Conservation (phyloP, 2,329 filamentous ascomycete genomes). For the Curvularia verruculosa region DNA sequence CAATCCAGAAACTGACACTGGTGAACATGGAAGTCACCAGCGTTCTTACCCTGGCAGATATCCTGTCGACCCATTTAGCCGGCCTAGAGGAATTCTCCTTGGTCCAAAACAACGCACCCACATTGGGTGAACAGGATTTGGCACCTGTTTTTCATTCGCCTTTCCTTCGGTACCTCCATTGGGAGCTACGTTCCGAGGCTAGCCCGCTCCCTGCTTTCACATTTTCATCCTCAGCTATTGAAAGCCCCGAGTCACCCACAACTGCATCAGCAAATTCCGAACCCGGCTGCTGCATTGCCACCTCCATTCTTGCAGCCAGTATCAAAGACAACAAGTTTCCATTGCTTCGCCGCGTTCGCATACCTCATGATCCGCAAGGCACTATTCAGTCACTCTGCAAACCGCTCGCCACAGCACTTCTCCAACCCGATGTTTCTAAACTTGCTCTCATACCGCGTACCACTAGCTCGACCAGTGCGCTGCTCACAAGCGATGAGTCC, state of each 20-base stretch:
- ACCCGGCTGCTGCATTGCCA: conserved; percentile 60
- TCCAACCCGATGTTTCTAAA: conserved; percentile 46
- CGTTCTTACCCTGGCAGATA: conserved; percentile 58
- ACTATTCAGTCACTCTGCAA: conserved; percentile 71
- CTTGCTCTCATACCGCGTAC: conserved; percentile 17
- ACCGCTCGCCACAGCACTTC: conserved; percentile 62
- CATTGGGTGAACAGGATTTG: conserved; percentile 50
- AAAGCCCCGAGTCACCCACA: conserved; percentile 1
- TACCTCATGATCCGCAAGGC: conserved; percentile 73
- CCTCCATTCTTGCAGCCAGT: conserved; percentile 67
- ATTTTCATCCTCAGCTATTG: conserved; percentile 4
- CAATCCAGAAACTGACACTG: conserved; percentile 57
- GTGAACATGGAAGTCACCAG: conserved; percentile 61
- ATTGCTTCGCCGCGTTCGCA: conserved; percentile 62
- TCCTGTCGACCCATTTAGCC: conserved; percentile 54
- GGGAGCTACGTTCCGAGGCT: conserved; percentile 59
- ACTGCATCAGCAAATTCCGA: conserved; percentile 33
- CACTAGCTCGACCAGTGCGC: neutral
- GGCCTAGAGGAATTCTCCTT: conserved; percentile 59
- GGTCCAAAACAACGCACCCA: conserved; percentile 58
- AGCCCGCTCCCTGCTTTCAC: conserved; percentile 20
- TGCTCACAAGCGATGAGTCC: conserved; percentile 3
- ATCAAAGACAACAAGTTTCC: conserved; percentile 70
- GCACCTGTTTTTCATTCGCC: conserved; percentile 57
- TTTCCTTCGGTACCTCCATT: conserved; percentile 61